phyloP scores from a whole-genome alignment of 2,329 filamentous ascomycete genomes.

The Trichophaea hybrida region DNA sequence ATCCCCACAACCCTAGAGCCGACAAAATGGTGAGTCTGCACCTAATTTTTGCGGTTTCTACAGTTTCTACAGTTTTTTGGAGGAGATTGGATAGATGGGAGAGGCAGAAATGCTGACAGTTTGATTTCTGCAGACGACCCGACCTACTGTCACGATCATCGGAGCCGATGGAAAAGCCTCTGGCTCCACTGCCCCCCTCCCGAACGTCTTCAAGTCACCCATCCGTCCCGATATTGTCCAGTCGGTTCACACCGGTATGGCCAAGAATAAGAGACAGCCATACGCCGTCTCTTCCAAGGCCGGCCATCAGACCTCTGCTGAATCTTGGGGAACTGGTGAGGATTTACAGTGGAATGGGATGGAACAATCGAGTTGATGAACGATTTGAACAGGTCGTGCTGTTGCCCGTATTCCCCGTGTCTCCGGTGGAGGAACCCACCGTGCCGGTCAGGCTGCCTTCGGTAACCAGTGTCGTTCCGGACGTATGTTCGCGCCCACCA shows the following conservation, averaged over 20 bases:
- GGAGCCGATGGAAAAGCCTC: slow-evolving; percentile 87
- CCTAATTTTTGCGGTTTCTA: neutral
- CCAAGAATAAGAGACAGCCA: slow-evolving; percentile 99
- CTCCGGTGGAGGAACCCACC: slow-evolving; percentile 99
- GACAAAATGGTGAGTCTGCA: slow-evolving; percentile 1
- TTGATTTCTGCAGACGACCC: slow-evolving; percentile 47
- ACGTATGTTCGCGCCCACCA: slow-evolving; percentile 99
- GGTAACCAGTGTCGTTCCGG: slow-evolving; percentile 99
- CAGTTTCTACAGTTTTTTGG: neutral
- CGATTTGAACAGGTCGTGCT: slow-evolving; percentile 58
- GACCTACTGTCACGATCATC: slow-evolving; percentile 96
- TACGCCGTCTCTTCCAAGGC: slow-evolving; percentile 99
- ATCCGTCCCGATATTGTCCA: slow-evolving; percentile 99
- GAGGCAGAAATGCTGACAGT: slow-evolving; percentile 5
- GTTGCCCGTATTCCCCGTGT: slow-evolving; percentile 99
- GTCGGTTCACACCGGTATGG: slow-evolving; percentile 91
- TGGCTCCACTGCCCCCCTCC: slow-evolving; percentile 79
- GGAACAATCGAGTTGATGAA: slow-evolving; percentile 2
- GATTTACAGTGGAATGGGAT: slow-evolving; percentile 14
- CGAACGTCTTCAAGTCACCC: slow-evolving; percentile 90
- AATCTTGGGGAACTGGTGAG: slow-evolving; percentile 99
- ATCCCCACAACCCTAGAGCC: neutral
- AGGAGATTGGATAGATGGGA: neutral
- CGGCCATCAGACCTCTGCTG: slow-evolving; percentile 98
- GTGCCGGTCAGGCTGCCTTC: slow-evolving; percentile 98